Base-by-base conservation (phyloP, 352 stramenopile species). In the Pythium utonaiense region DNA sequence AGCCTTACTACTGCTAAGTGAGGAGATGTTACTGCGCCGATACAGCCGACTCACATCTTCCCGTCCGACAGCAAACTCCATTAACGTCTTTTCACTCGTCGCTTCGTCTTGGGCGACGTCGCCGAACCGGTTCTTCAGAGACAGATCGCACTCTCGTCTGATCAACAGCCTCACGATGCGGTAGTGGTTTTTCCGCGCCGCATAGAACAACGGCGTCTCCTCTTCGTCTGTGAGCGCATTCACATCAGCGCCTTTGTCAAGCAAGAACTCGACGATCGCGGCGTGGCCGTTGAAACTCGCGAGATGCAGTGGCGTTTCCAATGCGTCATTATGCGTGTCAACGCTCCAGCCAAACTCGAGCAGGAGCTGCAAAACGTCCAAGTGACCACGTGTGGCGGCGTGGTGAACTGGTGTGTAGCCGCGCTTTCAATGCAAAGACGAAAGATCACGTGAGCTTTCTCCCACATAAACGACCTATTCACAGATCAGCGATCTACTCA, bases 181-280 rank as follows among this genome's bases (percentile, higher is more conserved):
- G 50, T 86, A 74, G 28, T 88, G 75, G 25, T 74, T 71, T 57
- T 92, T 93, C 2, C 83, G 69, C 13, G 83, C 70, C 13, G 83
- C 83, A 48, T 89, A 93, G 36, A 93, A 92, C 6, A 95, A 55
- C 14, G 83, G 64, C 0, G 86, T 87, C 57, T 95, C 86, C 34
- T 70, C 59, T 27, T 91, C 78, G 25, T 55, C 61, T 1, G 70
- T 91, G 24, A 59, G 38, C 0, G 74, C 72, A 36, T 92, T 81
- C 19, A 88, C 64, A 21, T 80, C 56, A 1, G 80, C 79, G 1
- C 80, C 80, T 12, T 78, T 74, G 38, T 88, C 80, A 22, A 93
- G 48, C 24, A 95, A 67, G 24, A 75, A 77, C 60, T 93, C 83
- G 3, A 68, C 78, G 40, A 87, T 53, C 3, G 71, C 54, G 3